Evolutionary conservation across 2,329 filamentous ascomycete species (phyloP).

Genomic region (Sclerotiophoma versabilis): DNA sequence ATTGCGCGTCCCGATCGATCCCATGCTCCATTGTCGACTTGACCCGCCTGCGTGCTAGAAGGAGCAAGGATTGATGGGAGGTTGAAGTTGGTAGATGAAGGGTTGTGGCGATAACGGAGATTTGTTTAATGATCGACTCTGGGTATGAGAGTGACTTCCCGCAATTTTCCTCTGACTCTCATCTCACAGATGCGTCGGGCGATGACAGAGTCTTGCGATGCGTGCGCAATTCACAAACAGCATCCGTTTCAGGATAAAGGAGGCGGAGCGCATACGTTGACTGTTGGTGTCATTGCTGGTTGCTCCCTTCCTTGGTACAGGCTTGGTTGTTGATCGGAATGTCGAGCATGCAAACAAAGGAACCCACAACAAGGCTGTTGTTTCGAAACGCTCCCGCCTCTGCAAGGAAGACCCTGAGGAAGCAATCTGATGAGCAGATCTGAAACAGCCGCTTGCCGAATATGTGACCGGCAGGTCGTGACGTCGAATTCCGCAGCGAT

Average conservation of each 20-base stretch:
- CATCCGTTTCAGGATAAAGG: not conserved
- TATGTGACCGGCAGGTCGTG: not conserved
- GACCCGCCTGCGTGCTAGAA: slow-evolving; percentile 8
- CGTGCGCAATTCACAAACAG: slow-evolving; percentile 1
- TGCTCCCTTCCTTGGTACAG: slow-evolving; percentile 3
- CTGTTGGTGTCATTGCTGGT: slow-evolving; percentile 2
- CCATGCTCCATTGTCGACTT: slow-evolving; percentile 1
- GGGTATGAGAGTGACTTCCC: slow-evolving; percentile 14
- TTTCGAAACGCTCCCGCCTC: slow-evolving; percentile 5
- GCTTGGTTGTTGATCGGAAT: slow-evolving; percentile 10
- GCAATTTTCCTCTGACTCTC: not conserved
- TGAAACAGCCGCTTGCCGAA: slow-evolving; percentile 10
- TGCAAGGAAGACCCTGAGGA: slow-evolving; percentile 12
- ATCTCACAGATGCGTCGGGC: slow-evolving; percentile 1
- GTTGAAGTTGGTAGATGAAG: slow-evolving; percentile 8
- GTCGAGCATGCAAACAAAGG: not conserved
- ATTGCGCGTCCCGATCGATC: slow-evolving; percentile 9
- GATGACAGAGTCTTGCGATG: not conserved
- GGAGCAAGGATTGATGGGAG: slow-evolving; percentile 4
- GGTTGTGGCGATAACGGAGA: slow-evolving; percentile 24
- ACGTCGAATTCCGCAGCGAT: not conserved
- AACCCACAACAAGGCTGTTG: slow-evolving; percentile 4
- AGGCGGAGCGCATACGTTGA: not conserved
- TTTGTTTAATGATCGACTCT: slow-evolving; percentile 17
- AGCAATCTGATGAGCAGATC: slow-evolving; percentile 4